Evolutionary conservation across 164 flowering plant genomes (phyloP), one percentile per base, ranked within the genome.

Genomic region (Vitis amurensis): DNA sequence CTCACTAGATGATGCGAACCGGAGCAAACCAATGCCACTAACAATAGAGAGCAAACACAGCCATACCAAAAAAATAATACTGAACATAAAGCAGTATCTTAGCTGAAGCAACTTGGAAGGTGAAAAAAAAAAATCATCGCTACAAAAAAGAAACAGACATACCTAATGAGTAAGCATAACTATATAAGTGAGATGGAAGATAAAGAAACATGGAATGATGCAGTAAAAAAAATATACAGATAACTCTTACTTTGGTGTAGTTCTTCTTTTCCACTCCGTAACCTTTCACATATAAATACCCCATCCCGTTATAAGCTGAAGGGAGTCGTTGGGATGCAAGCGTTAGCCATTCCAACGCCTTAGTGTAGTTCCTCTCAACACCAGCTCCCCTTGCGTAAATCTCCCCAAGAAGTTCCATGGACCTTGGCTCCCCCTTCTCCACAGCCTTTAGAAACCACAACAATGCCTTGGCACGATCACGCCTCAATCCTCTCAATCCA

Each of bases 361-460:
- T 89, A 1, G 91, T 88, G 74, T 89, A 91, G 59, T 96, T 91
- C 77, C 91, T 88, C 80, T 93, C 97, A 57, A 92, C 97, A 16
- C 97, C 98, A 72, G 91, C 92, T 47, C 99, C 99, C 72, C 95
- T 86, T 0, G 97, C 97, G 83, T 86, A 96, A n/a, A 96, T 91
- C 81, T 96, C 98, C 17, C 98, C 99, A 60, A 96, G 90, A 73
- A 96, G 88, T 69, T 96, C 98, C 99, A 96, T 92, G 8, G 99
- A 90, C 75, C 87, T 80, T 1, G 94, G 88, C 72, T 96, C 97
- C 49, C 96, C 97, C 79, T 85, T 96, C 72, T 93, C 98, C 62
- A 82, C 97, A 47, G 98, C 98, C 83, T 86, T 96, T 61, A 77
- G 68, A 80, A 96, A 93, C 98, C 99, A 93, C 8, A 74, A 63